phyloP scores from a whole-genome alignment of 2,329 filamentous ascomycete species.

The Ophidiomyces ophidiicola region DNA sequence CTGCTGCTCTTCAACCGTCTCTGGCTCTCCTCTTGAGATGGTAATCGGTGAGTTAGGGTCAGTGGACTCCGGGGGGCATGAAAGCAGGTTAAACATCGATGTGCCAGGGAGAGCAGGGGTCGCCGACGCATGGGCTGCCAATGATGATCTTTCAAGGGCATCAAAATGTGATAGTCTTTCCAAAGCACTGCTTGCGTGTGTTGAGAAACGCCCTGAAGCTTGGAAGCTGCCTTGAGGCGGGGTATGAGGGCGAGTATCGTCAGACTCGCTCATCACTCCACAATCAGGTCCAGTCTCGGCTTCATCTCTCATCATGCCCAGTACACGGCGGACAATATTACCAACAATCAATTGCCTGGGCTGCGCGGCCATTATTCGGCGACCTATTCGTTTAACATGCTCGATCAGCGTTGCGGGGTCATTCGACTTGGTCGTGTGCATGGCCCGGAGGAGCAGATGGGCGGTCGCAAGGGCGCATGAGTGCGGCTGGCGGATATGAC shows the following conservation, averaged over 20 bases:
- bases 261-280: slow-evolving; percentile 45
- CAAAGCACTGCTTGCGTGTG: slow-evolving; percentile 1
- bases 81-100: slow-evolving; percentile 80
- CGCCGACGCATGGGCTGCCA: slow-evolving; percentile 23
- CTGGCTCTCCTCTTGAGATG: slow-evolving; percentile 26
- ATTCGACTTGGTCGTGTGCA: slow-evolving; percentile 66
- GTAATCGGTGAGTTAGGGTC: slow-evolving; percentile 28
- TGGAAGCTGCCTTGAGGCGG: slow-evolving; percentile 19
- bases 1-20: slow-evolving; percentile 24
- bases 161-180: slow-evolving; percentile 12
- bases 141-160: slow-evolving; percentile 22
- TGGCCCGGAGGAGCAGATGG: slow-evolving; percentile 73
- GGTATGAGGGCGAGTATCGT: slow-evolving; percentile 38
- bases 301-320: slow-evolving; percentile 85
- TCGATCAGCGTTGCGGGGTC: slow-evolving; percentile 68
- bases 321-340: slow-evolving; percentile 81
- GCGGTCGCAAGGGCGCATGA: slow-evolving; percentile 85
- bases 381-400: slow-evolving; percentile 66
- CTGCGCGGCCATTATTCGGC: slow-evolving; percentile 66
- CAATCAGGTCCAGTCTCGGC: slow-evolving; percentile 58
- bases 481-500: slow-evolving; percentile 78
- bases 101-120: slow-evolving; percentile 42
- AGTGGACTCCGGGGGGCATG: slow-evolving; percentile 44
- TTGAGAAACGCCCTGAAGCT: slow-evolving; percentile 1
- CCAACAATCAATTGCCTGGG: slow-evolving; percentile 85